Evolutionary conservation across 1,284 basidiomycete genomes (phyloP).

Genomic region (Cystobasidium pallidum): DNA sequence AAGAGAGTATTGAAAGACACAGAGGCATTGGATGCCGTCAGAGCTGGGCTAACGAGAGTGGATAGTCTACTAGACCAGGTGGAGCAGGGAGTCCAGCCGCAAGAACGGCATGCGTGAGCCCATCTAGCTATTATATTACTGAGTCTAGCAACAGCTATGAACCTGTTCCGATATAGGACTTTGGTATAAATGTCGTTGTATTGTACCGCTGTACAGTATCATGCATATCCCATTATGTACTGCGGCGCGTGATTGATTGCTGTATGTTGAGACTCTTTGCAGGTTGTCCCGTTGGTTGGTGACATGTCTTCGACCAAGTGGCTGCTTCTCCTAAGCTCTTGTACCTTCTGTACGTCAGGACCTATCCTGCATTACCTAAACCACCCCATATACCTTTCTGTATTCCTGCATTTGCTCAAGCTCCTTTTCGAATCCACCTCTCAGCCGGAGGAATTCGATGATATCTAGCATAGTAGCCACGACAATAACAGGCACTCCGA

Average conservation of each 20-base stretch:
- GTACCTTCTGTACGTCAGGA: too few species aligned
- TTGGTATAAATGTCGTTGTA: background rate
- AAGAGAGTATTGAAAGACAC: conserved; percentile 26
- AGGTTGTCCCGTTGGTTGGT: background rate
- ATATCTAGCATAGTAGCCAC: conserved; percentile 81
- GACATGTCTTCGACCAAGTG: too few species aligned
- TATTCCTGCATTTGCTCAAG: conserved; percentile 78
- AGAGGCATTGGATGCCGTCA: conserved; percentile 32
- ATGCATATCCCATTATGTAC: too few species aligned
- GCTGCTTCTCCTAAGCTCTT: too few species aligned
- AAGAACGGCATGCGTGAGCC: background rate
- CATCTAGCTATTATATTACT: background rate
- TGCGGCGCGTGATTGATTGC: background rate
- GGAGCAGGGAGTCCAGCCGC: conserved; percentile 15
- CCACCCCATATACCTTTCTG: conserved; percentile 72
- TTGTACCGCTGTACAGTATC: background rate
- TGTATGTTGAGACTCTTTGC: background rate
- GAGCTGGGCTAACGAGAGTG: conserved; percentile 15
- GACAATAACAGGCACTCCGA: conserved; percentile 71
- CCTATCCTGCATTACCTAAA: conserved; percentile 17
- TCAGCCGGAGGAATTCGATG: conserved; percentile 75
- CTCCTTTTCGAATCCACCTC: conserved; percentile 67
- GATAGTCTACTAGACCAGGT: conserved; percentile 29
- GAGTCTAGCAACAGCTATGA: background rate
- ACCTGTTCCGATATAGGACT: background rate